Conservation (phyloP, 2,329 filamentous ascomycete genomes). For the Graphilbum fragrans region DNA sequence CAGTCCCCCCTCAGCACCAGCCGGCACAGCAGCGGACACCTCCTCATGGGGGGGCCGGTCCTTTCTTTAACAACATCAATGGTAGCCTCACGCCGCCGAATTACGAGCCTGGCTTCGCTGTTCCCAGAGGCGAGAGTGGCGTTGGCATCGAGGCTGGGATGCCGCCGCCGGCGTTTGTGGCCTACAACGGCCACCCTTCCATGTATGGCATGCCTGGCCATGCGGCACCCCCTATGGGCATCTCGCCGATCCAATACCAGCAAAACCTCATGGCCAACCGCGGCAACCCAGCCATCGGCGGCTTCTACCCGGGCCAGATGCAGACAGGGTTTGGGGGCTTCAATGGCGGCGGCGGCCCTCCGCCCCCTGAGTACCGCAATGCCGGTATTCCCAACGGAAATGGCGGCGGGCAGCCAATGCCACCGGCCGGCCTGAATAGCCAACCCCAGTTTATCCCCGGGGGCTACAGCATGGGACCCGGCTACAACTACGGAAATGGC, state of each 20-base stretch:
- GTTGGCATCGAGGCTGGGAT: conserved; percentile 20
- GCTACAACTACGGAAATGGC: conserved; percentile 28
- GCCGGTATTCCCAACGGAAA: conserved; percentile 38
- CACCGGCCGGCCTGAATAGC: conserved; percentile 22
- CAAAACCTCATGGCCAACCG: conserved; percentile 43
- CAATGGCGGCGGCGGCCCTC: conserved; percentile 30
- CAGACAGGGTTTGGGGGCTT: conserved; percentile 44
- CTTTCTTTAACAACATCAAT: conserved; percentile 36
- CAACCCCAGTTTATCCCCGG: conserved; percentile 30
- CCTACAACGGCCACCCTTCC: conserved; percentile 3
- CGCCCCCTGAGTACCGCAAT: conserved; percentile 37
- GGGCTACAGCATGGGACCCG: conserved; percentile 33
- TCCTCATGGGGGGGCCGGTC: conserved; percentile 18
- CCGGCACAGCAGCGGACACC: conserved; percentile 4
- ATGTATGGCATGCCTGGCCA: conserved; percentile 7
- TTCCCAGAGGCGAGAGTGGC: conserved; percentile 38
- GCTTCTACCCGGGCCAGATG: conserved; percentile 43
- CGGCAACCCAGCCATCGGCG: conserved; percentile 40
- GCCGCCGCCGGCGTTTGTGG: conserved; percentile 5
- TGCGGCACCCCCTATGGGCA: conserved; percentile 23
- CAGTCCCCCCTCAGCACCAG: conserved; percentile 14
- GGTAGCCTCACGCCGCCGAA: conserved; percentile 29
- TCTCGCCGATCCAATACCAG: conserved; percentile 37
- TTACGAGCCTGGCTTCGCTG: conserved; percentile 40
- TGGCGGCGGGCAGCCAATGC: conserved; percentile 19